Evolutionary conservation across 345 rosid genomes (phyloP).

Genomic region (Lepidium africanum): DNA sequence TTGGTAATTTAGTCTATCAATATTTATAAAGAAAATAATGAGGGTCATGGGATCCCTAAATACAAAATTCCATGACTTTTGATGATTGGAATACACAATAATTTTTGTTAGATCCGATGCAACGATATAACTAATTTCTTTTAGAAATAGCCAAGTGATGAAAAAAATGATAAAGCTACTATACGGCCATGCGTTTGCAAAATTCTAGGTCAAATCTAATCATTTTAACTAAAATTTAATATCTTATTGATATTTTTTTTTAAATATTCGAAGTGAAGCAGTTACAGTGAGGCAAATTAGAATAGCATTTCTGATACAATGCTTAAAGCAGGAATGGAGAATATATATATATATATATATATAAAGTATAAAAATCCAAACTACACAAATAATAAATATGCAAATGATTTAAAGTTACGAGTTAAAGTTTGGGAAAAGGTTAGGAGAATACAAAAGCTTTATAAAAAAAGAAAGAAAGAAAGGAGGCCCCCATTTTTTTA

Average conservation of each 20-base stretch:
- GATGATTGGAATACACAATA: constrained; percentile 10
- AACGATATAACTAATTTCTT: neutral
- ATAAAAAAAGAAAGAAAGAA: too few species aligned
- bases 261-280: too few species aligned
- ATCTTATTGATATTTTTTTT: neutral
- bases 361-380: neutral
- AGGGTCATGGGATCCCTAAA: constrained; percentile 6
- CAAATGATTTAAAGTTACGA: neutral
- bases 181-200: neutral
- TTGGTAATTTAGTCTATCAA: neutral
- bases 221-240: neutral
- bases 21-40: neutral
- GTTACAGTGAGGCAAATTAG: too few species aligned
- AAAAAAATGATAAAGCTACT: neutral
- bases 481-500: too few species aligned
- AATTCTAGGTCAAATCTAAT: neutral
- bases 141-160: neutral
- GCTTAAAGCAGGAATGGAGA: neutral
- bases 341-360: neutral
- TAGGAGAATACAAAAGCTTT: too few species aligned
- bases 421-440: neutral
- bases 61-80: neutral
- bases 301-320: neutral
- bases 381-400: neutral
- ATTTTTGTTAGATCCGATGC: constrained; percentile 10